Base-by-base conservation (phyloP, 306 rosid genomes). In the Rubus parviflorus region DNA sequence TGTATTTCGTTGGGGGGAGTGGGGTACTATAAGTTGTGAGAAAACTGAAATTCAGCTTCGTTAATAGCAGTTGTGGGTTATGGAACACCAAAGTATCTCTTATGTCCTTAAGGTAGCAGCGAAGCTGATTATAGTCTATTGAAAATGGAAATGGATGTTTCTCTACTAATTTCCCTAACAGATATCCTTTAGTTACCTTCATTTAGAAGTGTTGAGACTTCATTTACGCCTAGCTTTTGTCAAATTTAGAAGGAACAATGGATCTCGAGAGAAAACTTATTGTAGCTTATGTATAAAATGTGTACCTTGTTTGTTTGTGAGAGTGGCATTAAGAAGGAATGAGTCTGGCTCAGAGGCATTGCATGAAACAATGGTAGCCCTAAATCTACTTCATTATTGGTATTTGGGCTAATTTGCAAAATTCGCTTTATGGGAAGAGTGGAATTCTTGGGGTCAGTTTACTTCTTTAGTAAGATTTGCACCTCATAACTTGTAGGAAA, bases 331-430 rank as follows among this genome's bases (percentile, higher is more conserved):
- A 42, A 41, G 46, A 17, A 64, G 38, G 41, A 52, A 40, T 52
- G 79, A 53, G 43, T 63, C 23, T 14, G 56, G 53, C 66, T 62
- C 40, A 43, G 5, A 51, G 74, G 77, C 57, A 62, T 48, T n/a
- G 23, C 25, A 5, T 11, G 51, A 47, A 6, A 30, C 72, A 49
- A 40, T 72, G 45, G 64, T 10, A 63, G 13, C 73, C 64, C 63
- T 41, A 54, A 8, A 73, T 51, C 20, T 23, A 64, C 62, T 48
- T 64, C 22, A 72, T 72, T 19, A 49, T 46, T 42, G 40, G 63
- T 45, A 20, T 14, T 47, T 75, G 43, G 57, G 41, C 40, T 22
- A 54, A 41, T 30, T 11, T 10, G 35, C 13, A 52, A 38, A 58
- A 5, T 66, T 41, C 1, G 14, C 61, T 30, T 25, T 61, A 40